phyloP scores from a whole-genome alignment of 164 flowering plant genomes.

The Liquidambar formosana region DNA sequence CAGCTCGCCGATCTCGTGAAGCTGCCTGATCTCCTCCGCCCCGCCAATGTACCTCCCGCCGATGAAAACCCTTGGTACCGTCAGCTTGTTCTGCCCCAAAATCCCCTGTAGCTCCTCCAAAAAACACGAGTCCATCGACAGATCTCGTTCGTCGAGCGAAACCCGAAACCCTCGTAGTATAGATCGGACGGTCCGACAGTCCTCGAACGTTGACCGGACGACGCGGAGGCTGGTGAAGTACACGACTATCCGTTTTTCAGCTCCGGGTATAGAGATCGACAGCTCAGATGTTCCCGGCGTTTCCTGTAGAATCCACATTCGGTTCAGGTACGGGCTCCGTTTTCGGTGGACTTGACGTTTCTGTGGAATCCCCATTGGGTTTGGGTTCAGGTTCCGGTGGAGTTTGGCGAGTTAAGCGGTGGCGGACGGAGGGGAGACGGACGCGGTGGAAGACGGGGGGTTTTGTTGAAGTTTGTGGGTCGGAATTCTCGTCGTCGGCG shows the following conservation, averaged over 20 bases:
- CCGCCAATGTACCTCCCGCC: slow-evolving; percentile 66
- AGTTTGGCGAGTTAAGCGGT: slow-evolving; percentile 16
- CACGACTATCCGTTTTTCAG: slow-evolving; percentile 49
- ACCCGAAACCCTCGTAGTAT: slow-evolving; percentile 51
- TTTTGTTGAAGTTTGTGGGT: neutral
- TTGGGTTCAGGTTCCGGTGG: slow-evolving; percentile 6
- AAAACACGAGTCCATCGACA: slow-evolving; percentile 56
- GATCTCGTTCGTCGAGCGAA: slow-evolving; percentile 62
- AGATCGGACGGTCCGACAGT: slow-evolving; percentile 49
- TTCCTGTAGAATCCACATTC: neutral
- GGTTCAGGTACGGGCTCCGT: neutral
- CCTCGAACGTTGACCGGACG: slow-evolving; percentile 62
- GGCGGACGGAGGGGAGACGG: slow-evolving; percentile 31
- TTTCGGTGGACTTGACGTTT: neutral
- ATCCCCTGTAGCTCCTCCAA: slow-evolving; percentile 46
- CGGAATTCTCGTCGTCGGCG: slow-evolving; percentile 22
- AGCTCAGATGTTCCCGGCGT: neutral
- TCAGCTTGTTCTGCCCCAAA: slow-evolving; percentile 23
- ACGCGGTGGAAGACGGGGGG: slow-evolving; percentile 41
- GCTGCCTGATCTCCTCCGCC: slow-evolving; percentile 52
- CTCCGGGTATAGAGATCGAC: slow-evolving; percentile 25
- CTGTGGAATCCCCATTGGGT: neutral
- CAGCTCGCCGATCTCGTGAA: slow-evolving; percentile 63
- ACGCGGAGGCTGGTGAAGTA: slow-evolving; percentile 69
- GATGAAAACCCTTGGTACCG: slow-evolving; percentile 57